Conservation (phyloP, 257 asterid species). For the Apocynum venetum region DNA sequence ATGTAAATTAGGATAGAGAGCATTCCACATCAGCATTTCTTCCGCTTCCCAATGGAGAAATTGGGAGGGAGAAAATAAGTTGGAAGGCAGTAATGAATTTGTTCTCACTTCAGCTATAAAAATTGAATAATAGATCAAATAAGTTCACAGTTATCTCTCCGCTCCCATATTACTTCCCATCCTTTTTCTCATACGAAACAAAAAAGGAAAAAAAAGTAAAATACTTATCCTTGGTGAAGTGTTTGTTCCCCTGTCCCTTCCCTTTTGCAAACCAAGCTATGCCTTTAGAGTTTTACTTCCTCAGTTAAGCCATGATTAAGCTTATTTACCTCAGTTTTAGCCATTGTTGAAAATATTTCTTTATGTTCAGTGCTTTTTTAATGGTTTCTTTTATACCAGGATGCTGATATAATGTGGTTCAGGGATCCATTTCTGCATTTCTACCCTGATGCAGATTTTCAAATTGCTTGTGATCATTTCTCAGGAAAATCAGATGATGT, state of each 20-base stretch:
- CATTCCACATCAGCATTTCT: not conserved
- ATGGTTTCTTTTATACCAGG: constrained; percentile 30
- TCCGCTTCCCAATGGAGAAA: not conserved
- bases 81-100: not conserved
- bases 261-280: too few species aligned
- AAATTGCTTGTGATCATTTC: constrained; percentile 69
- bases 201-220: too few species aligned
- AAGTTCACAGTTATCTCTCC: not conserved
- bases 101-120: not conserved
- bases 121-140: not conserved
- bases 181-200: not conserved
- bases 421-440: constrained; percentile 61
- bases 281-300: not conserved
- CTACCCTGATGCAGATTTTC: constrained; percentile 51
- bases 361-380: constrained; percentile 12
- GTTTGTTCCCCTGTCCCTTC: too few species aligned
- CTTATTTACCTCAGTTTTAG: not conserved
- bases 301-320: not conserved
- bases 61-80: not conserved
- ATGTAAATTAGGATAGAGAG: not conserved
- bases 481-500: constrained; percentile 48
- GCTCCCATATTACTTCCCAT: not conserved
- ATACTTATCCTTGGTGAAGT: not conserved
- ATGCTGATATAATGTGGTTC: constrained; percentile 78
- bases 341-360: not conserved